Evolutionary conservation across 495 filamentous ascomycete species (phyloP).

Genomic region (Echria macrotheca): DNA sequence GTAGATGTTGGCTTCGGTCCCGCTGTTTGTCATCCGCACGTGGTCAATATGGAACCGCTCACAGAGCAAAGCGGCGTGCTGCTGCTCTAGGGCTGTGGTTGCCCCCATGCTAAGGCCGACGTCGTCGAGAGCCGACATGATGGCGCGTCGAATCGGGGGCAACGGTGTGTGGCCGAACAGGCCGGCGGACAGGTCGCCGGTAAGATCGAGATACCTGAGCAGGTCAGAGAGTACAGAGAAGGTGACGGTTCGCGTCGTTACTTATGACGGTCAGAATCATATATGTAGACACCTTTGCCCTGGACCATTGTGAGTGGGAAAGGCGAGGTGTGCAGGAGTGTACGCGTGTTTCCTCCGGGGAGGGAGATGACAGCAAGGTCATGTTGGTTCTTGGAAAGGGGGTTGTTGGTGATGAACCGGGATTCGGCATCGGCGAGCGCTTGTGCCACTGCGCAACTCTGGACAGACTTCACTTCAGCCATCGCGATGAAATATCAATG

Average conservation of each 20-base stretch:
- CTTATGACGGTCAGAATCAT: slow-evolving; percentile 39
- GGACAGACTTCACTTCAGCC: neutral
- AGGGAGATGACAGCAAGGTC: slow-evolving; percentile 36
- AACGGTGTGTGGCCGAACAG: slow-evolving; percentile 49
- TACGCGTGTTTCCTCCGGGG: slow-evolving; percentile 59
- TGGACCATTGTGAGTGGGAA: slow-evolving; percentile 48
- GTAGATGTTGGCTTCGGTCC: slow-evolving; percentile 50
- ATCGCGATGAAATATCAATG: too few relatives aligned
- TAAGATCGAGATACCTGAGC: slow-evolving; percentile 40
- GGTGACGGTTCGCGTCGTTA: slow-evolving; percentile 16
- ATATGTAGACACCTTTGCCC: slow-evolving; percentile 34
- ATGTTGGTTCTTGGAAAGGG: slow-evolving; percentile 31
- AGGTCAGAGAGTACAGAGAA: neutral
- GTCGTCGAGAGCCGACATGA: slow-evolving; percentile 31
- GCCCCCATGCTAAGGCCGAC: slow-evolving; percentile 39
- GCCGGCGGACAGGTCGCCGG: slow-evolving; percentile 50
- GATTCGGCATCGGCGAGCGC: slow-evolving; percentile 28
- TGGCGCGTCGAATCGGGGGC: slow-evolving; percentile 32
- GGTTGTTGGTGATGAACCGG: slow-evolving; percentile 30
- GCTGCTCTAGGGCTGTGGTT: slow-evolving; percentile 35
- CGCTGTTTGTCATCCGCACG: slow-evolving; percentile 48
- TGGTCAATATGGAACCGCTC: slow-evolving; percentile 40
- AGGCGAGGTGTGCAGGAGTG: slow-evolving; percentile 49
- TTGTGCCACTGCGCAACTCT: neutral
- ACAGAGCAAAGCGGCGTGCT: slow-evolving; percentile 35